Base-by-base conservation (phyloP, 495 filamentous ascomycete species). In the Daldinia childiae region DNA sequence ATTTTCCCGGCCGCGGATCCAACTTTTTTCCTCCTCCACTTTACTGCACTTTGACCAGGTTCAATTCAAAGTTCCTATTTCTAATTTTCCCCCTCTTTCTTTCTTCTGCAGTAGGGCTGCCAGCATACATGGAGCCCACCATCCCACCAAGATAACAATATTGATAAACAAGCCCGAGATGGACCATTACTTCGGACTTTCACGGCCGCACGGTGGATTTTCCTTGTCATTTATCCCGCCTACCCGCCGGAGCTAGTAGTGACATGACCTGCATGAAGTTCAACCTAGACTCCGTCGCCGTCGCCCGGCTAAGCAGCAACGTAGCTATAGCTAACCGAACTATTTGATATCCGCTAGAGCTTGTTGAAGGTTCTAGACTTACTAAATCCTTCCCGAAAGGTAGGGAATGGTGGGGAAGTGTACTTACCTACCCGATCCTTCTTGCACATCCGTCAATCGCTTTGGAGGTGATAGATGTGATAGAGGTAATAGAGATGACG, bases 221-320 rank as follows among this genome's bases (percentile, higher is more conserved):
- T 63, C 7, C 32, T 55, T 36, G 52, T 60, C 24, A 63, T 57
- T 59, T 66, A 48, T 39, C 64, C 55, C 74, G 73, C 77, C 71
- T 83, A 82, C 77, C 78, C 78, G 80, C 81, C 78, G 70, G 38
- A 76, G 77, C 80, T 79, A 79, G 43, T 11, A 48, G 75, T 68
- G 64, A 72, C 34, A 69, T 72, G 70, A 69, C 73, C 67, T 79
- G 79, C 78, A 79, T 79, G 71, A 73, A 71, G 39, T 43, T 66
- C 30, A 26, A 45, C 60, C 26, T 51, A 21, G 41, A 58, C 54
- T 66, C 63, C 63, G 63, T 66, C 29, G 21, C 56, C 64, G 50
- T 68, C 48, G 69, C 64, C 69, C 69, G 69, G 69, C 48, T 68
- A 68, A 57, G 60, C 41, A 61, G 55, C 59, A 48, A 32, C 34